These are phyloP conservation scores for Acacia crassicarpa DNA, from an alignment of 306 rosid genomes.

Conservation along the genomic window DNA sequence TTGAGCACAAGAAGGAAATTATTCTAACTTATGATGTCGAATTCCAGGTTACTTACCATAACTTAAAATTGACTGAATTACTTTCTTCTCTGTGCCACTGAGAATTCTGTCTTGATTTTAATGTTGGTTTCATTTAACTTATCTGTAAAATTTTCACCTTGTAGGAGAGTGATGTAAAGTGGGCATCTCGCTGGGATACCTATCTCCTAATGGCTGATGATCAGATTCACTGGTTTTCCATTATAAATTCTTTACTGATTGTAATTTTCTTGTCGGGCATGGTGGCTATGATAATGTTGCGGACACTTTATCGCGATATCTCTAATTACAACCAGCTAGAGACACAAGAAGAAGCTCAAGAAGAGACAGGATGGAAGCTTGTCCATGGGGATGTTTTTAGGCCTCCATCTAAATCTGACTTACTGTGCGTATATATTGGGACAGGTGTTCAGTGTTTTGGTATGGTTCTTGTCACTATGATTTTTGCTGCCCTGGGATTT, in stretches of 20 bases:
- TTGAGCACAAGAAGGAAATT: slow-evolving; percentile 70
- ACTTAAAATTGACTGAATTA: background rate
- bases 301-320: slow-evolving; percentile 94
- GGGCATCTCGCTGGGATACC: slow-evolving; percentile 99
- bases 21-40: slow-evolving; percentile 89
- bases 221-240: slow-evolving; percentile 97
- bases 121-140: background rate
- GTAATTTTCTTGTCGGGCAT: slow-evolving; percentile 90
- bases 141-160: slow-evolving; percentile 6
- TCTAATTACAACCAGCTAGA: slow-evolving; percentile 89
- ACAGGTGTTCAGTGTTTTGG: slow-evolving; percentile 4
- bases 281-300: slow-evolving; percentile 97
- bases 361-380: slow-evolving; percentile 93
- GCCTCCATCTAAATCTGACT: slow-evolving; percentile 1
- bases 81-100: background rate
- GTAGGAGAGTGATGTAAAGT: slow-evolving; percentile 87
- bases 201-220: slow-evolving; percentile 97
- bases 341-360: slow-evolving; percentile 93
- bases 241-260: slow-evolving; percentile 84
- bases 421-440: background rate
- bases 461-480: background rate
- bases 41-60: slow-evolving; percentile 63
- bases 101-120: slow-evolving; percentile 6
- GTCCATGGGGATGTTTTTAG: slow-evolving; percentile 46
- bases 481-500: background rate